phyloP scores from a whole-genome alignment of 805 yeast species.

The Zygosaccharomyces bailii region DNA sequence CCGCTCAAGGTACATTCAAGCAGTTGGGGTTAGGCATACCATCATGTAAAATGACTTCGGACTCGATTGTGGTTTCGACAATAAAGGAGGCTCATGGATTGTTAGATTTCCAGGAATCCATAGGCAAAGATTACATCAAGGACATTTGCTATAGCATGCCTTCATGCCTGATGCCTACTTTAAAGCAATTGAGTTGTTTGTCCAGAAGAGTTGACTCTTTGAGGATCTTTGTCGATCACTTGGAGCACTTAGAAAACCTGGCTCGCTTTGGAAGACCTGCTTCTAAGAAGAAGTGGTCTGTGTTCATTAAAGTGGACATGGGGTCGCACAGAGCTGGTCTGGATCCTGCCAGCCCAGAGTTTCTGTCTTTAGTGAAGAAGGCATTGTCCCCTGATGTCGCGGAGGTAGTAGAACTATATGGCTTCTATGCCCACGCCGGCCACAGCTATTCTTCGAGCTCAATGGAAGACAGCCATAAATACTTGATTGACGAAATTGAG shows the following conservation, averaged over 20 bases:
- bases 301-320: neutral
- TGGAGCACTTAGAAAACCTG: neutral
- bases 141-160: neutral
- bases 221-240: neutral
- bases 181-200: neutral
- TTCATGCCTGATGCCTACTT: neutral
- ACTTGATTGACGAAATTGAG: neutral
- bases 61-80: neutral
- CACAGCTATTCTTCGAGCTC: neutral
- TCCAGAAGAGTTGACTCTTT: neutral
- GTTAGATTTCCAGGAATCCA: neutral
- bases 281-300: neutral
- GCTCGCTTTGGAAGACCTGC: neutral
- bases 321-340: neutral
- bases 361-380: neutral
- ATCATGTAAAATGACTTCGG: neutral
- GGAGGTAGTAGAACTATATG: neutral
- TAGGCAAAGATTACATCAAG: too few species aligned
- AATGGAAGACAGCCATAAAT: too few species aligned
- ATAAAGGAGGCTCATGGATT: neutral
- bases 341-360: neutral
- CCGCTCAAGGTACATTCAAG: slow-evolving; percentile 7
- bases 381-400: neutral
- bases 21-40: too few species aligned
- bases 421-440: neutral